Base-by-base conservation (phyloP, 148 eudicot species). In the Chenopodium suecicum region DNA sequence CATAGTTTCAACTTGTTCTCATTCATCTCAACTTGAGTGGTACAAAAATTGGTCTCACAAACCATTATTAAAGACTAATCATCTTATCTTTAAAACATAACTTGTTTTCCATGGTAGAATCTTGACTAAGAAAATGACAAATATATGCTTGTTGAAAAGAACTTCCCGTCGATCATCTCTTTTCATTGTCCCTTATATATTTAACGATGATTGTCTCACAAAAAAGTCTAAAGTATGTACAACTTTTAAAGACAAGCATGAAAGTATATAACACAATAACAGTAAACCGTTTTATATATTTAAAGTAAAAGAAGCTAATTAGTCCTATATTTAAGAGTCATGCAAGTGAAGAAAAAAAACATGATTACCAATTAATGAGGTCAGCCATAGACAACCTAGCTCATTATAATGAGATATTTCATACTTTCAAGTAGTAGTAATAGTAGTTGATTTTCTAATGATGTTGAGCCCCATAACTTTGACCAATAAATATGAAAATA, bases 381-480 rank as follows among this genome's bases (percentile, higher is more conserved):
- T 70, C 54, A 71, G 79, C 73, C 46, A 64, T 69, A 29, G 47
- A 76, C 29, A 41, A 2, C 54, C 63, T 27, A 70, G 12, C 63
- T 50, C 37, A 69, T 52, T 76, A 75, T 75, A 25, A 79, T 85
- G 75, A 76, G 76, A 71, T 54, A 76, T 52, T 82, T 79, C 73
- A 83, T 80, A 41, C 8, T 41, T 41, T 41, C 44, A 41, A 41
- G 81, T 74, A 22, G 19, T 34, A 46, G 64, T 80, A 41, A 65
- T 25, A 72, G 85, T 29, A 73, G 68, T 86, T 86, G 85, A 86
- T 86, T 77, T 76, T 71, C 81, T 68, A 83, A 86, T 86, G 85
- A 86, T 86, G 83, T 65, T 65, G 71, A 86, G 54, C 54, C 82
- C 83, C 82, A 78, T 83, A 25, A 68, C 37, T 81, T 81, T 81